A percentile compares a stretch with the other conserved stretches of the same genome.
phyloP scores from a whole-genome alignment of 2,329 filamentous ascomycete genomes.

The Cladosporium sp. region DNA sequence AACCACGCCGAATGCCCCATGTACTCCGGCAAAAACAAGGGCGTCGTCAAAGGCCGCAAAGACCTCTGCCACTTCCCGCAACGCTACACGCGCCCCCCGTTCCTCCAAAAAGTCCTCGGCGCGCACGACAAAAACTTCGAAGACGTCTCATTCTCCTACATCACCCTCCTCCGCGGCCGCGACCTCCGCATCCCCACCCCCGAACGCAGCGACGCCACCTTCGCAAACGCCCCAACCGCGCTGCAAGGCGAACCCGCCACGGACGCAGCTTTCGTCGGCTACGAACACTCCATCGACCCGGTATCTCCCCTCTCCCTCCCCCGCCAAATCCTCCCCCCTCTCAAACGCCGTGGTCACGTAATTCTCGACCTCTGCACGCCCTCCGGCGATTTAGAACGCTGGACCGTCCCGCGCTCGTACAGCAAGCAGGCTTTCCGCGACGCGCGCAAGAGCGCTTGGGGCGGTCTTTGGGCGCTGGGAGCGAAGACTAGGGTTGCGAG shows the following conservation, averaged over 20 bases:
- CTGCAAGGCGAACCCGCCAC: slow-evolving; percentile 54
- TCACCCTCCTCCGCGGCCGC: slow-evolving; percentile 76
- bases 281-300: slow-evolving; percentile 44
- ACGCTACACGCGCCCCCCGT: slow-evolving; percentile 77
- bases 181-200: slow-evolving; percentile 43
- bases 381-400: slow-evolving; percentile 78
- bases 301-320: slow-evolving; percentile 63
- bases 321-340: slow-evolving; percentile 68
- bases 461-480: slow-evolving; percentile 90
- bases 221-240: slow-evolving; percentile 27
- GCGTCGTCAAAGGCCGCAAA: slow-evolving; percentile 67
- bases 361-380: slow-evolving; percentile 89
- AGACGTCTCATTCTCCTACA: slow-evolving; percentile 84
- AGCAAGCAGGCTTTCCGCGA: slow-evolving; percentile 82
- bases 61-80: slow-evolving; percentile 91
- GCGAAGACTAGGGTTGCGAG: slow-evolving; percentile 75
- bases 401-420: slow-evolving; percentile 82
- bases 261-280: slow-evolving; percentile 66
- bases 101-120: slow-evolving; percentile 71
- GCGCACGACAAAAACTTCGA: slow-evolving; percentile 73
- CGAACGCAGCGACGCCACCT: slow-evolving; percentile 21
- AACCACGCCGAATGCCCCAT: slow-evolving; percentile 86
- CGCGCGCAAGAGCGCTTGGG: slow-evolving; percentile 84
- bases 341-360: slow-evolving; percentile 86
- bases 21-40: slow-evolving; percentile 60